These are phyloP conservation scores for Xylariales sp. DNA, from an alignment of 2,329 filamentous ascomycete species.

Conservation along the genomic window DNA sequence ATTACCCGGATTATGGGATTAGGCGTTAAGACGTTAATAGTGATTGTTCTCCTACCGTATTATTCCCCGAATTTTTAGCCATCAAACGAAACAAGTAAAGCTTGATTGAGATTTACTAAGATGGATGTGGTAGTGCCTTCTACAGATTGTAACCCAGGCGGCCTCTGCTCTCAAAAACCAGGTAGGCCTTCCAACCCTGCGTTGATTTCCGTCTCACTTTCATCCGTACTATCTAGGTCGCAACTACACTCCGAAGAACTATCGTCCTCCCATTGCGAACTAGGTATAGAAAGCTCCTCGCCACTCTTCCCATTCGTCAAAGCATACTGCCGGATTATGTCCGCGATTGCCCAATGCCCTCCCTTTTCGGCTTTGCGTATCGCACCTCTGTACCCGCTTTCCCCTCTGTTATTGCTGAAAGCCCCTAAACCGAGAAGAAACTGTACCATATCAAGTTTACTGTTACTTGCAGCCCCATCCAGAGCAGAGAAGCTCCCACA, in stretches of 20 bases:
- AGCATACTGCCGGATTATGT: constrained; percentile 15
- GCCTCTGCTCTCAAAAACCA: neutral
- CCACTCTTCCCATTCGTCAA: constrained; percentile 16
- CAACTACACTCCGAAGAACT: too few species aligned
- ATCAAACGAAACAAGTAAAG: too few species aligned
- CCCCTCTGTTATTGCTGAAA: constrained; percentile 26
- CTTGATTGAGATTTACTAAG: too few species aligned
- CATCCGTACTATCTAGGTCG: neutral
- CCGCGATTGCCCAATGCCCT: neutral
- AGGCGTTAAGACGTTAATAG: too few species aligned
- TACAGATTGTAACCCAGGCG: neutral
- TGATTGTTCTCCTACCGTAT: too few species aligned
- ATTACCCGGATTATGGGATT: too few species aligned
- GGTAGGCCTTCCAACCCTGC: neutral
- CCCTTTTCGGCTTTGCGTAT: neutral
- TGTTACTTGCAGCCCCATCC: neutral
- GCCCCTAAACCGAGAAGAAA: constrained; percentile 36
- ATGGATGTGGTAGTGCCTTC: too few species aligned
- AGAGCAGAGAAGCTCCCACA: neutral
- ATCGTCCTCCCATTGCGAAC: constrained; percentile 19
- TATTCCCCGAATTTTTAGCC: too few species aligned
- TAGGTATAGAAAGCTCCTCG: constrained; percentile 1
- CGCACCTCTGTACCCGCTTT: constrained; percentile 37
- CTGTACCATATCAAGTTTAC: constrained; percentile 37
- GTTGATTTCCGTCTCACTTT: neutral